phyloP scores from a whole-genome alignment of 2,329 filamentous ascomycete species.

The Trichoderma sp. region DNA sequence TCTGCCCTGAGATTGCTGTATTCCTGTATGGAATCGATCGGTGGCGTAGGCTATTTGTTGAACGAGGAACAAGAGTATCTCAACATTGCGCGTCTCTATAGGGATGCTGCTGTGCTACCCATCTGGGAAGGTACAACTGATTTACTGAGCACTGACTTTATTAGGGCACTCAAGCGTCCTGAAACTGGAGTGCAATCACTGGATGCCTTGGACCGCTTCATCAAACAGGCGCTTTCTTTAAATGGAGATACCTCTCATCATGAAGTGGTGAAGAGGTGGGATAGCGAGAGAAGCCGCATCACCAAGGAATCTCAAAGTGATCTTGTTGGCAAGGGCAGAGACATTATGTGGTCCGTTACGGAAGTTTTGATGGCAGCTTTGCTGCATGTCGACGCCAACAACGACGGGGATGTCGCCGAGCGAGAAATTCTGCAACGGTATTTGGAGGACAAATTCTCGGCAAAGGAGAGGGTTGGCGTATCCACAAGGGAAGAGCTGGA shows the following conservation, averaged over 20 bases:
- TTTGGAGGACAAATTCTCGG: constrained; percentile 30
- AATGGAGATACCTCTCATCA: constrained; percentile 22
- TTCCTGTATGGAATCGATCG: constrained; percentile 61
- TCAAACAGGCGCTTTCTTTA: constrained; percentile 30
- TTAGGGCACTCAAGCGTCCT: constrained; percentile 47
- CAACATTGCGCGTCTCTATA: constrained; percentile 63
- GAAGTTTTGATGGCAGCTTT: neutral
- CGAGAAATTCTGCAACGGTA: constrained; percentile 42
- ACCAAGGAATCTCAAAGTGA: neutral
- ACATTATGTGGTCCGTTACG: neutral
- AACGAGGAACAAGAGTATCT: constrained; percentile 61
- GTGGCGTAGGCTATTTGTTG: constrained; percentile 64
- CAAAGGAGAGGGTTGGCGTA: constrained; percentile 21
- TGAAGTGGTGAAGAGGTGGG: constrained; percentile 6
- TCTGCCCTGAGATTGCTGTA: constrained; percentile 49
- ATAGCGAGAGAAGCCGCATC: neutral
- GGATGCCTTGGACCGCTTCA: constrained; percentile 43
- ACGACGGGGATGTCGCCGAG: constrained; percentile 36
- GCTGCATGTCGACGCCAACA: constrained; percentile 36
- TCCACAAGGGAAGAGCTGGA: constrained; percentile 24
- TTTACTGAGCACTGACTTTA: constrained; percentile 56
- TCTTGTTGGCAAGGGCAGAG: neutral
- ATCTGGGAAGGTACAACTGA: constrained; percentile 75
- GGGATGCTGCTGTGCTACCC: constrained; percentile 60
- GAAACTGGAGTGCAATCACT: constrained; percentile 36